A percentile compares a stretch with the other conserved stretches of the same genome.
These are phyloP conservation scores for Lycium ferocissimum DNA, from an alignment of 257 asterid species.

Conservation along the genomic window DNA sequence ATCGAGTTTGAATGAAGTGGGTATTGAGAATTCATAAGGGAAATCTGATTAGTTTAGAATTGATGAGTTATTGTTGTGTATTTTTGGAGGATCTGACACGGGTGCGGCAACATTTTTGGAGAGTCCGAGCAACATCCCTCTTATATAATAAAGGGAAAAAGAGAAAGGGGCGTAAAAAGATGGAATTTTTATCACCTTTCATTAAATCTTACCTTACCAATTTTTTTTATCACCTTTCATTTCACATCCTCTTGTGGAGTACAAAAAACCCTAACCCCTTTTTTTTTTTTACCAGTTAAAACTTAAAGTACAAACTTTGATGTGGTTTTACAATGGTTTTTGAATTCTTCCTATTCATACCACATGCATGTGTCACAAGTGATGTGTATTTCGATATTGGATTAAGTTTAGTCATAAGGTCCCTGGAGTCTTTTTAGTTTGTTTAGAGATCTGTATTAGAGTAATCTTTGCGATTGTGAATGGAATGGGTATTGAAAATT, in stretches of 20 bases:
- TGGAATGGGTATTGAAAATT: neutral
- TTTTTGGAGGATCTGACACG: no score
- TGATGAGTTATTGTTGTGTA: no score
- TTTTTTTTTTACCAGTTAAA: neutral
- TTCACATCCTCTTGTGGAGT: neutral
- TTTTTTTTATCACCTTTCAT: neutral
- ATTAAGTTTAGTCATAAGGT: neutral
- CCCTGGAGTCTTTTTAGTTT: neutral
- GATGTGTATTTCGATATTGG: neutral
- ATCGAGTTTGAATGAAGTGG: no score
- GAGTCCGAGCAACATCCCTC: no score
- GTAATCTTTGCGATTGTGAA: neutral
- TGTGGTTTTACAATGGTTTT: neutral
- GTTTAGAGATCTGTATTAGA: constrained; percentile 22
- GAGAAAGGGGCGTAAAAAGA: no score
- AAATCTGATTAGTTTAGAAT: no score
- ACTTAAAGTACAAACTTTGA: neutral
- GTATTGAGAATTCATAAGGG: no score
- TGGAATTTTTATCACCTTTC: no score
- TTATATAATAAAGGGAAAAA: no score
- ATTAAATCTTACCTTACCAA: no score
- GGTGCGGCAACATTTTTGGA: no score
- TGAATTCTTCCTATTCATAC: neutral
- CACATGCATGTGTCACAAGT: neutral
- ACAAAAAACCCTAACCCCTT: neutral